Conservation (phyloP, 1,139 yeast genomes). For the Pneumocystis wakefieldiae region DNA sequence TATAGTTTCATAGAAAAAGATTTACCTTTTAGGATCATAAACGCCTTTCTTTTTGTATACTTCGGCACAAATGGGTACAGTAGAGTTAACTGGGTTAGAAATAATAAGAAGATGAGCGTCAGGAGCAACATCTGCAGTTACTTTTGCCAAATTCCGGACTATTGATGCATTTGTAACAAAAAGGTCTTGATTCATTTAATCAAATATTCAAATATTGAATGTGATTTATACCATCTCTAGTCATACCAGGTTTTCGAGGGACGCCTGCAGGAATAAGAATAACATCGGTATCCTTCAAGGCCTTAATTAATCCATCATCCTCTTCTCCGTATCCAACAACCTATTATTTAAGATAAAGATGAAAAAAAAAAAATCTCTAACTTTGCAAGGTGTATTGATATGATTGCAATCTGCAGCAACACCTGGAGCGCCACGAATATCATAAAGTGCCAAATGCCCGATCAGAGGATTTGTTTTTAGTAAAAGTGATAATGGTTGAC, state of each 20-base stretch:
- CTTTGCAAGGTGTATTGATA: constrained; percentile 77
- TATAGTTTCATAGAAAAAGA: not conserved
- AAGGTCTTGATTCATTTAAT: constrained; percentile 35
- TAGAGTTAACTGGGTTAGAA: constrained; percentile 96
- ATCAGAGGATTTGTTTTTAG: constrained; percentile 78
- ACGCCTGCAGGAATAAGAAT: constrained; percentile 98
- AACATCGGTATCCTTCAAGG: constrained; percentile 69
- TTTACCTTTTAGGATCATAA: constrained; percentile 58
- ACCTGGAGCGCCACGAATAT: constrained; percentile 88
- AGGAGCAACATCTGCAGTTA: constrained; percentile 75
- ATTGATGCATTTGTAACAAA: constrained; percentile 95
- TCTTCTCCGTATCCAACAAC: constrained; percentile 72
- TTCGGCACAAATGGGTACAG: constrained; percentile 96
- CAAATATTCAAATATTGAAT: not conserved
- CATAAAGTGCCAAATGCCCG: constrained; percentile 73
- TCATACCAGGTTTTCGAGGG: constrained; percentile 99
- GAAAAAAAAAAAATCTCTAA: constrained; percentile 20
- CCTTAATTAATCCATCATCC: constrained; percentile 53
- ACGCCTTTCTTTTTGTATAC: constrained; percentile 74
- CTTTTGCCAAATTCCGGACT: constrained; percentile 81
- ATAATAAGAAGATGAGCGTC: constrained; percentile 76
- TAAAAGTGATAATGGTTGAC: constrained; percentile 88
- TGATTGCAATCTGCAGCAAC: constrained; percentile 94
- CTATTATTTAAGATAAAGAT: constrained; percentile 2
- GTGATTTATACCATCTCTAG: constrained; percentile 32